Evolutionary conservation across 495 filamentous ascomycete species (phyloP).

Genomic region (Xylaria bambusicola): DNA sequence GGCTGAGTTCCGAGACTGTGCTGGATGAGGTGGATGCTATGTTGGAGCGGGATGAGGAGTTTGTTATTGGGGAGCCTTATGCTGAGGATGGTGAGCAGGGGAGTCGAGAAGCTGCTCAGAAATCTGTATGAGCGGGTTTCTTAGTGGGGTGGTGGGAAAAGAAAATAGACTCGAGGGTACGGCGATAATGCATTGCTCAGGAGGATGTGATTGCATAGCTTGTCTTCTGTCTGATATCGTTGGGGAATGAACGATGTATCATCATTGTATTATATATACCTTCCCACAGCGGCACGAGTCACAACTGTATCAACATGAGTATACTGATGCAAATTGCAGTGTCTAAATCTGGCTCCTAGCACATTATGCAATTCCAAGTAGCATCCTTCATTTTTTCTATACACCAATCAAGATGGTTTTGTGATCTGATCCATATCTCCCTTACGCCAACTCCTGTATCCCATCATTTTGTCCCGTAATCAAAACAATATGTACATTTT

Average conservation of each 20-base stretch:
- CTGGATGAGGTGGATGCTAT: slow-evolving; percentile 43
- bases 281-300: neutral
- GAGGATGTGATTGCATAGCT: too few species aligned
- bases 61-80: slow-evolving; percentile 38
- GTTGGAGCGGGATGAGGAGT: slow-evolving; percentile 40
- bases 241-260: neutral
- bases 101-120: neutral
- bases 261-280: slow-evolving; percentile 19
- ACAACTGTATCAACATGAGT: slow-evolving; percentile 10
- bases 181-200: too few species aligned
- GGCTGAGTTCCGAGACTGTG: slow-evolving; percentile 25
- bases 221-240: too few species aligned
- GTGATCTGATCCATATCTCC: neutral
- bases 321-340: slow-evolving; percentile 4
- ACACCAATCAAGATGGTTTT: too few species aligned
- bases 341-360: slow-evolving; percentile 11
- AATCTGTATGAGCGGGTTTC: neutral
- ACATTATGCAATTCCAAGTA: too few species aligned
- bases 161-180: too few species aligned
- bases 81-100: slow-evolving; percentile 27
- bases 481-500: slow-evolving; percentile 4
- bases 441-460: slow-evolving; percentile 11
- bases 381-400: too few species aligned
- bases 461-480: neutral
- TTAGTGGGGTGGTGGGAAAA: too few species aligned